A percentile compares a stretch with the other conserved stretches of the same genome.
Evolutionary conservation across 129 eudicot species (phyloP).

Genomic region (Gnaphalium uliginosum): DNA sequence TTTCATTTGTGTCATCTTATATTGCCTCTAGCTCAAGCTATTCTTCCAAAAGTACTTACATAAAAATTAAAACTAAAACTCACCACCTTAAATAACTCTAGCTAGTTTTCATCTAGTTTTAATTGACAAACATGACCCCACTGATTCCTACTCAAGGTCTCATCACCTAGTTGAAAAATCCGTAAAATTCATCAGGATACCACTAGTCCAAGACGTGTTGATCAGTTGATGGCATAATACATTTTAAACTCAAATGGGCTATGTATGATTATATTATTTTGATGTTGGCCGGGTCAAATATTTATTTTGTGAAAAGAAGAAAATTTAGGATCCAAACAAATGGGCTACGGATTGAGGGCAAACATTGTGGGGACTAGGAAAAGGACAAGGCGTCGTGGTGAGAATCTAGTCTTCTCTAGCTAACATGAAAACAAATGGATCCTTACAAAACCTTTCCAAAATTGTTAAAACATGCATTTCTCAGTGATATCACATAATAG

Average conservation of each 20-base stretch:
- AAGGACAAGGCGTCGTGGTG: conserved; percentile 34
- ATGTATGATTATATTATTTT: neutral
- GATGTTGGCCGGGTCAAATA: neutral
- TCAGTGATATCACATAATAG: conserved; percentile 20
- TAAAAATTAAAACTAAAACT: too few relatives aligned
- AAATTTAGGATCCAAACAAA: conserved; percentile 7
- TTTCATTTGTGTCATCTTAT: too few relatives aligned
- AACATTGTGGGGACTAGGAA: conserved; percentile 36
- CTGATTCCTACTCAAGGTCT: too few relatives aligned
- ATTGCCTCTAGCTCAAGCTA: too few relatives aligned
- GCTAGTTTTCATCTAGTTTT: too few relatives aligned
- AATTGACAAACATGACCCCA: too few relatives aligned
- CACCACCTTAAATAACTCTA: too few relatives aligned
- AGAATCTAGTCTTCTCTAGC: conserved; percentile 31
- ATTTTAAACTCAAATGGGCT: neutral
- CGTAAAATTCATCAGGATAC: neutral
- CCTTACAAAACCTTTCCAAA: conserved; percentile 34
- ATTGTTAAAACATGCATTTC: conserved; percentile 31
- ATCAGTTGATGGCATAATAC: too few relatives aligned
- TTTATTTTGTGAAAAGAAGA: neutral
- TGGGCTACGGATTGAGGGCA: conserved; percentile 29
- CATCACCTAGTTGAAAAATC: neutral
- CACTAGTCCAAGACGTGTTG: neutral
- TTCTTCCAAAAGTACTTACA: too few relatives aligned
- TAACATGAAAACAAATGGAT: conserved; percentile 31